Evolutionary conservation across 2,329 filamentous ascomycete genomes (phyloP), one percentile per base, ranked within the genome.

Genomic region (Zasmidium cellare): DNA sequence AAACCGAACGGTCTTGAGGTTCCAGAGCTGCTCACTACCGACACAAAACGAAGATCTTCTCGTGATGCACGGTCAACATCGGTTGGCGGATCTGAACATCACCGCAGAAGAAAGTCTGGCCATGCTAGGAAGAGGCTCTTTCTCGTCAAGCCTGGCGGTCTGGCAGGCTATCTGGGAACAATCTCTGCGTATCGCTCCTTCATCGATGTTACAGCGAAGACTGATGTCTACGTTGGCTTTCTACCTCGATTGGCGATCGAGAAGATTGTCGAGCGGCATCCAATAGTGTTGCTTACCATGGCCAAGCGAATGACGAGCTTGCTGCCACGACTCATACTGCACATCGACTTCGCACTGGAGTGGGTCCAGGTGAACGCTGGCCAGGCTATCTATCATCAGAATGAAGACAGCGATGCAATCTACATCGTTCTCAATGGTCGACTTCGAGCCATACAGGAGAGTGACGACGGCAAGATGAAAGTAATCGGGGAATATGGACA

Each of bases 281-380:
- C 94, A 0, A 90, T 96, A 44, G 89, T 97, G 2, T 79, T 99
- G 9, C 79, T 99, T 47, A 99, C 96, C 0, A 92, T 99, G 88
- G 94, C 94, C 0, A 99, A 99, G 76, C 83, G 94, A 49, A 79
- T 99, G 58, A 97, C 96, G 0, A 92, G 87, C 61, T 84, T 99
- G 5, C 79, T 99, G 3, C 94, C 96, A 0, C 87, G 91, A 14
- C 79, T 99, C 53, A 92, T 99, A 61, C 80, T 97, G 16, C 94
- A 99, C 69, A 97, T 99, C 63, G 94, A 99, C 74, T 99, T 99
- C 76, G 94, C 94, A 3, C 81, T 99, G 18, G 96, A 99, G 77
- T 99, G 96, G 94, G 87, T 97, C 2, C 96, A 99, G 71, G 92
- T 99, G 60, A 92, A 91, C 74, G 91, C 94, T 2, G 92, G 94